Conservation (phyloP, 2,329 filamentous ascomycete species). For the Aspergillus puulaauensis region DNA sequence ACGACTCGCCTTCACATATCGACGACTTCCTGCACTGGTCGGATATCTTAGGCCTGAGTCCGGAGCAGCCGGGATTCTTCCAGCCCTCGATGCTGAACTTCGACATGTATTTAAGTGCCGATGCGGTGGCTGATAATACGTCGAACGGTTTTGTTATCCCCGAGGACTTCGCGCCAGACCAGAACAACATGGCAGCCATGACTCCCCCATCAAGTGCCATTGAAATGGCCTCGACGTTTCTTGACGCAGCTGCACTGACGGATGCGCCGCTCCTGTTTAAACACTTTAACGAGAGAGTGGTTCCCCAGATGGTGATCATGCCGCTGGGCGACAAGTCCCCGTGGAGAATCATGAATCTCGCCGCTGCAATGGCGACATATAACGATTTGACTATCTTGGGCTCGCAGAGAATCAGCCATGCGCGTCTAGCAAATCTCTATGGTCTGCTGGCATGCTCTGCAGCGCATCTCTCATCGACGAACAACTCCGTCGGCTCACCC, state of each 20-base stretch:
- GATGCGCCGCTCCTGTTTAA: conserved; percentile 28
- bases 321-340: conserved; percentile 33
- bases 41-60: conserved; percentile 30
- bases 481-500: conserved; percentile 7
- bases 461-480: conserved; percentile 20
- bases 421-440: conserved; percentile 32
- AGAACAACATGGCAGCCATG: conserved; percentile 5
- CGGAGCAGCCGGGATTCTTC: conserved; percentile 20
- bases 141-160: background rate
- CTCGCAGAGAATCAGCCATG: conserved; percentile 28
- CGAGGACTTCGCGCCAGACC: background rate
- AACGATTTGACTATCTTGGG: conserved; percentile 31
- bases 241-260: conserved; percentile 15
- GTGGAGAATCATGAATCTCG: conserved; percentile 34
- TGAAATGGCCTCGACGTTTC: background rate
- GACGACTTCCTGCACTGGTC: conserved; percentile 36
- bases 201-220: background rate
- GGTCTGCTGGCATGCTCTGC: conserved; percentile 31
- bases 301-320: conserved; percentile 31
- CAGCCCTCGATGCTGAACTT: conserved; percentile 14
- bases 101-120: background rate
- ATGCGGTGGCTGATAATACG: background rate
- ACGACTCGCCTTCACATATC: conserved; percentile 23
- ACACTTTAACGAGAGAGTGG: conserved; percentile 33
- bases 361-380: conserved; percentile 31